A percentile compares a stretch with the other conserved stretches of the same genome.
phyloP scores from a whole-genome alignment of 208 protist species.

The Angomonas desouzai region DNA sequence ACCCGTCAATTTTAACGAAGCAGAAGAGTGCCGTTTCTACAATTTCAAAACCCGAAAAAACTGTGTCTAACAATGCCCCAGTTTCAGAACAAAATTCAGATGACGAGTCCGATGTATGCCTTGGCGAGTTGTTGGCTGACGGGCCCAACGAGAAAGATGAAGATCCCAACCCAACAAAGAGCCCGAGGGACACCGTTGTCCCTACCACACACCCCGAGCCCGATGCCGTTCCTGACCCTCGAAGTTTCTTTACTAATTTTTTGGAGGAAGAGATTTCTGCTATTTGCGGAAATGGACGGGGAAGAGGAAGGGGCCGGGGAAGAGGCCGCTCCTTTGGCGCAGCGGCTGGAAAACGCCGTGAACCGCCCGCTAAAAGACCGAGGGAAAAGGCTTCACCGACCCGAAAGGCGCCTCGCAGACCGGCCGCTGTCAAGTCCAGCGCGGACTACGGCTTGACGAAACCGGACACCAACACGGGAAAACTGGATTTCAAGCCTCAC shows the following conservation, averaged over 20 bases:
- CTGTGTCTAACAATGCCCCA: too few relatives aligned
- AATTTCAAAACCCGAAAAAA: background rate
- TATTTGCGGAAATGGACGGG: background rate
- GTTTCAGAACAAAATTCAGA: background rate
- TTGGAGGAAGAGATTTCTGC: background rate
- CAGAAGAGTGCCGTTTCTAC: background rate
- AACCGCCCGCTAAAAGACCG: background rate
- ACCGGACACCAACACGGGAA: background rate
- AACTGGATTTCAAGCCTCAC: background rate
- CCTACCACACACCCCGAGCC: background rate
- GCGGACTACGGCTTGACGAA: background rate
- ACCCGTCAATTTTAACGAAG: background rate
- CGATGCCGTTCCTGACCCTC: background rate
- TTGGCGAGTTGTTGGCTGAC: background rate
- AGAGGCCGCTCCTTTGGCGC: background rate
- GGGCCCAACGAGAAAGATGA: background rate
- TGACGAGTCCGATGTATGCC: background rate
- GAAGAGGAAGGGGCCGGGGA: background rate
- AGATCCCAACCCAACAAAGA: background rate
- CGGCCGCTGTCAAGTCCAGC: background rate
- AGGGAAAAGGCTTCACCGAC: background rate
- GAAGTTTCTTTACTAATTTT: slow-evolving; percentile 1
- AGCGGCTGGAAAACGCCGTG: background rate
- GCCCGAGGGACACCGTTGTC: too few relatives aligned
- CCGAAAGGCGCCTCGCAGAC: background rate